phyloP scores from a whole-genome alignment of 192 early-diverging fungal genomes.

The Diversispora epigaea region DNA sequence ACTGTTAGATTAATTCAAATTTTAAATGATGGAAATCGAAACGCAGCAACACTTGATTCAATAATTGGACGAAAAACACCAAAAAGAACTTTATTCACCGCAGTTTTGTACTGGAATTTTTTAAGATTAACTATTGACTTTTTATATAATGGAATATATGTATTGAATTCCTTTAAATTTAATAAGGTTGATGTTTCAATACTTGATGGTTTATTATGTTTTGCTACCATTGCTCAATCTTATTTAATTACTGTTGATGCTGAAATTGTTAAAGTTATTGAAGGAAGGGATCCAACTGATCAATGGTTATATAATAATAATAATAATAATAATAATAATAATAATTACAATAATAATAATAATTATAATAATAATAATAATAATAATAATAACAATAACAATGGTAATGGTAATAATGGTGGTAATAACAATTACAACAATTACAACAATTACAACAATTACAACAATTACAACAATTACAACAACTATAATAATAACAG shows the following conservation, averaged over 20 bases:
- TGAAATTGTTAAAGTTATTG: conserved; percentile 25
- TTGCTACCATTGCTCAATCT: conserved; percentile 8
- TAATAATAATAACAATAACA: neutral
- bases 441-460: too few relatives aligned
- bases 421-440: neutral
- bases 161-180: neutral
- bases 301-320: neutral
- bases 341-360: neutral
- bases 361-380: neutral
- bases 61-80: neutral
- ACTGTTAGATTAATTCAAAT: conserved; percentile 20
- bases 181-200: neutral
- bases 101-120: conserved; percentile 29
- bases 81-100: conserved; percentile 17
- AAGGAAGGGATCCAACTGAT: conserved; percentile 3
- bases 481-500: too few relatives aligned
- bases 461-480: too few relatives aligned
- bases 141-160: neutral
- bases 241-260: conserved; percentile 28
- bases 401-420: neutral
- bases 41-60: neutral
- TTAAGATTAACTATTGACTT: conserved; percentile 5
- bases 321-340: neutral
- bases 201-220: neutral
- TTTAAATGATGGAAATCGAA: conserved; percentile 15